Base-by-base conservation (phyloP, 306 rosid species). In the Casuarina equisetifolia region DNA sequence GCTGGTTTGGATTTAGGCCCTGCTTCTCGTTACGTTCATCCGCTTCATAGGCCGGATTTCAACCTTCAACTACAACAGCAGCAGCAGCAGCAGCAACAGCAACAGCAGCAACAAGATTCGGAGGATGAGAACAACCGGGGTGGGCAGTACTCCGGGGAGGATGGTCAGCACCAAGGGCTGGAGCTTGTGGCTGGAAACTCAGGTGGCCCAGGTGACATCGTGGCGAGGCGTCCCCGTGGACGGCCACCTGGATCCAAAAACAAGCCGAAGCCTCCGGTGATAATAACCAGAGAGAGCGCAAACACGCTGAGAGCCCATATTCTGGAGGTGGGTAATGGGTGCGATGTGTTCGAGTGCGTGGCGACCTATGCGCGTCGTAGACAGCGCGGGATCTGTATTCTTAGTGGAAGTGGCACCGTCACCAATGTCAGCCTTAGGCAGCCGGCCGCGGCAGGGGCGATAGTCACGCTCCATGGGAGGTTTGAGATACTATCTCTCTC, bases 1-100 rank as follows among this genome's bases (percentile, higher is more conserved):
- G 98, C 98, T 77, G 98, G 96, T 87, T 76, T 90, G 84, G 97
- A 90, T 91, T 91, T 93, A 90, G 91, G 92, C 79, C 86, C 91
- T 46, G 88, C 90, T 77, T 83, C 93, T 74, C 91, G 82, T 81
- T 93, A 85, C 77, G 81, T 87, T 76, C 96, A 90, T 76, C 89
- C 77, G 68, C 90, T 90, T 45, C 97, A 87, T 63, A 85, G 82
- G 58, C 84, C 79, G n/a, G 89, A 89, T 76, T 87, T 88, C 79
- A 83, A 88, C 83, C 90, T 86, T 25, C 97, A 85, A 43, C 76
- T 72, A 9, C 86, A 62, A 10, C 77, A 67, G 1, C 77, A 42
- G 3, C 69, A 58, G 20, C 81, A 74, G 0, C 77, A 42, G 2
- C 72, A 57, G 55, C 80, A 42, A 5, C 82, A 68, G 1, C 95